Evolutionary conservation across 2,329 filamentous ascomycete species (phyloP), one percentile per base, ranked within the genome.

Genomic region (Diplodia mutila): DNA sequence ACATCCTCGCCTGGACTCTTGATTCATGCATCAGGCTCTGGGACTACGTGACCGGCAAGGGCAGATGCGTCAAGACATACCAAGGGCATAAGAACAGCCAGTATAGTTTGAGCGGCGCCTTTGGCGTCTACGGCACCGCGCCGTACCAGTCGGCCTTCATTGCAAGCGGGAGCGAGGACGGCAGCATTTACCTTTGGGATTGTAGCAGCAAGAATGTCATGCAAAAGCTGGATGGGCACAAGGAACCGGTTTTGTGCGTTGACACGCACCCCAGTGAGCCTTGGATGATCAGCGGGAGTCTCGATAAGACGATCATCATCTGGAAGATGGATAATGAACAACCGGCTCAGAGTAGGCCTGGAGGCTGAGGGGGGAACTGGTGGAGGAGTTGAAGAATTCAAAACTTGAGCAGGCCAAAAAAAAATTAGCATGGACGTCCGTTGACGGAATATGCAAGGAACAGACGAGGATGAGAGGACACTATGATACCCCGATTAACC

Each of bases 1-100:
- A 91, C 76, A 90, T 99, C 66, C 86, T 98, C 2, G 94, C 95
- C 14, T 97, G 91, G 79, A 97, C 92, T 70, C 85, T 97, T 71
- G 95, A 99, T 81, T 91, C 90, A 69, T 94, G 91, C 76, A 87
- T 99, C 55, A 89, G 95, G 2, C 83, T 99, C 25, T 99, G 95
- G 95, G 92, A 97, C 78, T 99, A 98, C 76, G 91, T 97, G 9
- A 89, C 93, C 25, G 94, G 94, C 3, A 89, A 93, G 46, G 94
- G 94, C 8, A 89, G 89, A 32, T 95, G 95, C 72, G 90, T 97
- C 74, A 99, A 99, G 84, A 99, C 95, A 16, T 99, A 98, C 79
- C 93, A 97, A 77, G 95, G 95, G 0, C 95, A 98, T 75, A 81
- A 83, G 66, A 99, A 99, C 77, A 85, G 88, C 66, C 90, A 90